Evolutionary conservation across 148 eudicot species (phyloP).

Genomic region (Pharnaceum exiguum): DNA sequence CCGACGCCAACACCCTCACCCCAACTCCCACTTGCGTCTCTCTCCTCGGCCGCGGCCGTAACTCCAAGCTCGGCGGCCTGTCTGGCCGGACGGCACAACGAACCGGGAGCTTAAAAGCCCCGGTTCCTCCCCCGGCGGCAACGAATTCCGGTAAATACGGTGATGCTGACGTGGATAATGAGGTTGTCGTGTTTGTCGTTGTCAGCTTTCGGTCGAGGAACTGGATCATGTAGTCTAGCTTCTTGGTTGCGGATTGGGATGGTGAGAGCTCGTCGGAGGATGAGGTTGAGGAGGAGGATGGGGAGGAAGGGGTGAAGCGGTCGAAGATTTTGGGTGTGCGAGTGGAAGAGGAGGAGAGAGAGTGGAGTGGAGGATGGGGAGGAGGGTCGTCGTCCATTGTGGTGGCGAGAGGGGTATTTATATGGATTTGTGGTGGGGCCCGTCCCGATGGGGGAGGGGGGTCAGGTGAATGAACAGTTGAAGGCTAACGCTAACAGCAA

Average conservation of each 20-base stretch:
- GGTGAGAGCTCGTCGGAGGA: neutral
- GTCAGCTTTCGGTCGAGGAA: constrained; percentile 69
- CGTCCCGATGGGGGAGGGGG: too few species aligned
- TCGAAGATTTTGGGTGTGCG: constrained; percentile 58
- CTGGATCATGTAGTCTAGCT: constrained; percentile 84
- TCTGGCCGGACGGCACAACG: constrained; percentile 47
- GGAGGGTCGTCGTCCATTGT: constrained; percentile 32
- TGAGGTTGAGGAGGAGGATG: constrained; percentile 23
- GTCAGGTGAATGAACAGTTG: too few species aligned
- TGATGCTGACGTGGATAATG: neutral
- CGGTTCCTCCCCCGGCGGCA: constrained; percentile 43
- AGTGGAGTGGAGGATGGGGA: constrained; percentile 17
- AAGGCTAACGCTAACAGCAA: too few species aligned
- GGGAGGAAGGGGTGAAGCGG: constrained; percentile 51
- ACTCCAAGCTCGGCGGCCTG: constrained; percentile 73
- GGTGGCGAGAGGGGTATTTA: too few species aligned
- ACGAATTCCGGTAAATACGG: constrained; percentile 56
- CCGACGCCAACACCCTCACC: constrained; percentile 38
- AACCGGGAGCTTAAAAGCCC: constrained; percentile 53
- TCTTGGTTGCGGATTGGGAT: constrained; percentile 41
- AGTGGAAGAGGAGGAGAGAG: constrained; percentile 16
- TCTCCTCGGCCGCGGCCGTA: constrained; percentile 70
- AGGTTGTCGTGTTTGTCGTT: neutral
- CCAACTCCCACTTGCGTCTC: constrained; percentile 65
- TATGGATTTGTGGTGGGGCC: too few species aligned